phyloP scores from a whole-genome alignment of 805 yeast species.

The Candida dendrica region DNA sequence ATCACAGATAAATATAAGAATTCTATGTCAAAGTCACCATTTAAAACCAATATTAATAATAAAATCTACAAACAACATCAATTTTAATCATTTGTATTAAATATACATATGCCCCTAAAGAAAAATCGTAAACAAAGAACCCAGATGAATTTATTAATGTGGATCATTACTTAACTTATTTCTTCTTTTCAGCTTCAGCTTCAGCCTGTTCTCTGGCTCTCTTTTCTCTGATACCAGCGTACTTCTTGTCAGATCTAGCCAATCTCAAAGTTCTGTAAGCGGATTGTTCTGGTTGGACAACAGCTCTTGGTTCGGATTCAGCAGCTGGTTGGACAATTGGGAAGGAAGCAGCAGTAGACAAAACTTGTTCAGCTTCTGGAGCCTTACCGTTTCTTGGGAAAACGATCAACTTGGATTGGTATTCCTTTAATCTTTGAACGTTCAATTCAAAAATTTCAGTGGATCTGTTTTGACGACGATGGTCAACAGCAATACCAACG shows the following conservation, averaged over 20 bases:
- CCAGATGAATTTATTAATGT: background rate
- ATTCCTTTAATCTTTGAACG: conserved; percentile 94
- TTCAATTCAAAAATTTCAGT: conserved; percentile 91
- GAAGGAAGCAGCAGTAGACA: conserved; percentile 72
- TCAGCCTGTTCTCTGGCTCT: conserved; percentile 95
- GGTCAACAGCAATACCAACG: conserved; percentile 97
- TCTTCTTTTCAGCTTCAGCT: conserved; percentile 99
- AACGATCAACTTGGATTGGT: conserved; percentile 90
- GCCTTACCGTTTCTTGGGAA: conserved; percentile 89
- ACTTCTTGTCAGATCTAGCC: conserved; percentile 92
- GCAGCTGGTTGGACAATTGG: conserved; percentile 78
- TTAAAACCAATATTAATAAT: no score
- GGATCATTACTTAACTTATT: conserved; percentile 42
- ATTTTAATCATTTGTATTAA: conserved; percentile 1
- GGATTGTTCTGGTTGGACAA: conserved; percentile 53
- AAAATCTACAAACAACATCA: background rate
- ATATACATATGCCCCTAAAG: conserved; percentile 1
- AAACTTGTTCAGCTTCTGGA: conserved; percentile 72
- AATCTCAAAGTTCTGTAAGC: conserved; percentile 94
- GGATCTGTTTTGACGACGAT: conserved; percentile 98
- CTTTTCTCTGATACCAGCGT: conserved; percentile 95
- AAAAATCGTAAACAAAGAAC: background rate
- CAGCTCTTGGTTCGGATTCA: conserved; percentile 84
- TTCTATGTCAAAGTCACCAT: no score
- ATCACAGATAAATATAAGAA: no score